Evolutionary conservation across 108 stramenopile genomes (phyloP), one percentile per base, ranked within the genome.

Genomic region (Cyclotella choctawhatcheeana): DNA sequence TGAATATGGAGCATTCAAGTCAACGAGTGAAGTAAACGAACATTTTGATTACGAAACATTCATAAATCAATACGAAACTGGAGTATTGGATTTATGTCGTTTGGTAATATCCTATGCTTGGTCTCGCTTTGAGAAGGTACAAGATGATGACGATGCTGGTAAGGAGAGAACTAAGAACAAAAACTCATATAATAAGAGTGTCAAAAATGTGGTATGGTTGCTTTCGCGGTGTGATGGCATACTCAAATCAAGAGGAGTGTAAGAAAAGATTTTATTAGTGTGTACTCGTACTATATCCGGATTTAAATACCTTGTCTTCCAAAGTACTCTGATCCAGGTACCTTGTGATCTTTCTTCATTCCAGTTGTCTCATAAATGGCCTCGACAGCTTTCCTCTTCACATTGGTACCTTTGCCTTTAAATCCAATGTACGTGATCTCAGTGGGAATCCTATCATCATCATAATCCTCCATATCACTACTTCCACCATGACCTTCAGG

Each of bases 351-450:
- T 66, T 83, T 79, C 33, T 67, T 84, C 91, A 93, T 95, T 29
- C 88, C 89, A 69, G 62, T 58, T 0, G 83, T 76, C 67, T 95
- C 94, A 67, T 95, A 95, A 5, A 93, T 73, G 14, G 86, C 74
- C 29, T 95, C 86, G 5, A 95, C 94, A 6, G 85, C 90, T 64
- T 78, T 58, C 12, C 91, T 85, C 58, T 86, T 89, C 55, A 79
- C 68, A 29, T 81, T 72, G 47, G 86, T 90, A 4, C 94, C 94
- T 60, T 88, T 88, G 5, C 94, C 94, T 67, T 95, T 95, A 53
- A 95, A 71, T 13, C 94, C 94, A 29, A 95, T 82, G 68, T 85
- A 95, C 3, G 87, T 91, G 27, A 95, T 82, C 47, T 89, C 79
- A 12, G 94, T 93, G 1, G 82, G 73, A 3, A 79, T 60, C 5